Evolutionary conservation across 768 basidiomycete genomes (phyloP).

Genomic region (Trichaptum fuscoviolaceum): DNA sequence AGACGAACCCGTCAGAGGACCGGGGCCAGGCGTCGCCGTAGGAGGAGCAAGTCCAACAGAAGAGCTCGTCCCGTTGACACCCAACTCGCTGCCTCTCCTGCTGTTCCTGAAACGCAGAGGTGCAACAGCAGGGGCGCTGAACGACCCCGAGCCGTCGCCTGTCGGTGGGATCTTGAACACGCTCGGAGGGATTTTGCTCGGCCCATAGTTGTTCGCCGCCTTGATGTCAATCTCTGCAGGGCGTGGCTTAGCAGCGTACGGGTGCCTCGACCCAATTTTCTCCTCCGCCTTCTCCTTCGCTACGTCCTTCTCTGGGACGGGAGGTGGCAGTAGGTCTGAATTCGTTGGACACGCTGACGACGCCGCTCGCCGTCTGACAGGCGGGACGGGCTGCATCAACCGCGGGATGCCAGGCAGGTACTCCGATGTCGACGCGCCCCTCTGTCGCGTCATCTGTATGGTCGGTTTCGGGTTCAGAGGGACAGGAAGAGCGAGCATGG

Average conservation of each 20-base stretch:
- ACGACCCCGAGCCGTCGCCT: background rate
- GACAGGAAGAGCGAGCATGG: background rate
- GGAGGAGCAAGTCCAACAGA: background rate
- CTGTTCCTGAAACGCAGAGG: background rate
- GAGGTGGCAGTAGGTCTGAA: background rate
- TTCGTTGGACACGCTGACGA: background rate
- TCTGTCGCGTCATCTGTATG: background rate
- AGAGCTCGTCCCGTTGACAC: background rate
- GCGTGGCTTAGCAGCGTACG: background rate
- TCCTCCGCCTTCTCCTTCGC: background rate
- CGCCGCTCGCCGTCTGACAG: background rate
- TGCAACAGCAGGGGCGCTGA: background rate
- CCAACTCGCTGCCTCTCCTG: background rate
- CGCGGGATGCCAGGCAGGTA: background rate
- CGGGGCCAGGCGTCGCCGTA: background rate
- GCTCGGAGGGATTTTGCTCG: background rate
- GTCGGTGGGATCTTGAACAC: background rate
- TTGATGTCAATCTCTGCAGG: background rate
- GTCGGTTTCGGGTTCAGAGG: background rate
- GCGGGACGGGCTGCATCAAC: background rate
- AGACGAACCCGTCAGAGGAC: background rate
- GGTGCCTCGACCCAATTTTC: background rate
- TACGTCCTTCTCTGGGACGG: background rate
- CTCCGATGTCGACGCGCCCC: background rate
- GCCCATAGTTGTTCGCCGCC: background rate